Evolutionary conservation across 768 basidiomycete species (phyloP).

Genomic region (Hemileccinum rubropunctum): DNA sequence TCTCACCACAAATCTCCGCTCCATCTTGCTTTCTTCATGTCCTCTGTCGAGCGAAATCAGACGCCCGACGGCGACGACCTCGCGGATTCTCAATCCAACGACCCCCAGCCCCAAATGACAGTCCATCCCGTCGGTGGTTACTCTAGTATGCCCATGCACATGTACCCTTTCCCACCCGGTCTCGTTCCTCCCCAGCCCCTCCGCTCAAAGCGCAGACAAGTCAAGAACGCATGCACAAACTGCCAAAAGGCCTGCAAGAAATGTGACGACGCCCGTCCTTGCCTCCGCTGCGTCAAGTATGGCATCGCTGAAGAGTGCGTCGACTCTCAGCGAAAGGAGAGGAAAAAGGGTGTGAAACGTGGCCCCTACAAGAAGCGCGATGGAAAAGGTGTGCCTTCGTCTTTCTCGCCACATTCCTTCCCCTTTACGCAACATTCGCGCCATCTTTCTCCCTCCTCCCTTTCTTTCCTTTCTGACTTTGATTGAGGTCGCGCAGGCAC

Average conservation of each 20-base stretch:
- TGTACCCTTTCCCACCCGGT: constrained; percentile 64
- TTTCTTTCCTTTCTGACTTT: constrained; percentile 40
- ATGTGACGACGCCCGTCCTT: constrained; percentile 89
- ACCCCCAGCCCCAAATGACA: constrained; percentile 47
- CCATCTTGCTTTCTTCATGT: constrained; percentile 31
- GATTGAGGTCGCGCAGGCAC: constrained; percentile 57
- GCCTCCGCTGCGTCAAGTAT: constrained; percentile 90
- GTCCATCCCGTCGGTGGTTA: constrained; percentile 49
- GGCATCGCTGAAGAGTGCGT: constrained; percentile 84
- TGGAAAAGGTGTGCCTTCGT: constrained; percentile 68
- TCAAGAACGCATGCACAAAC: constrained; percentile 90
- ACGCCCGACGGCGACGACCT: constrained; percentile 41
- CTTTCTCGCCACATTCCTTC: constrained; percentile 26
- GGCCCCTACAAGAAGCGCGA: constrained; percentile 96
- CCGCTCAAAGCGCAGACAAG: constrained; percentile 79
- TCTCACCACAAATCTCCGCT: constrained; percentile 20
- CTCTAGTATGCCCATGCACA: constrained; percentile 59
- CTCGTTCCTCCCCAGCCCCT: constrained; percentile 45
- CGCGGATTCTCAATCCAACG: constrained; percentile 30
- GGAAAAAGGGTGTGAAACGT: constrained; percentile 83
- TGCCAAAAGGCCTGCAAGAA: constrained; percentile 93
- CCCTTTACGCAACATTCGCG: constrained; percentile 14
- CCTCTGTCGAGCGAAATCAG: constrained; percentile 39
- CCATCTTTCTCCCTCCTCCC: neutral
- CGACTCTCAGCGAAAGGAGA: constrained; percentile 89